Base-by-base conservation (phyloP, 257 asterid species). In the Solanum habrochaites region DNA sequence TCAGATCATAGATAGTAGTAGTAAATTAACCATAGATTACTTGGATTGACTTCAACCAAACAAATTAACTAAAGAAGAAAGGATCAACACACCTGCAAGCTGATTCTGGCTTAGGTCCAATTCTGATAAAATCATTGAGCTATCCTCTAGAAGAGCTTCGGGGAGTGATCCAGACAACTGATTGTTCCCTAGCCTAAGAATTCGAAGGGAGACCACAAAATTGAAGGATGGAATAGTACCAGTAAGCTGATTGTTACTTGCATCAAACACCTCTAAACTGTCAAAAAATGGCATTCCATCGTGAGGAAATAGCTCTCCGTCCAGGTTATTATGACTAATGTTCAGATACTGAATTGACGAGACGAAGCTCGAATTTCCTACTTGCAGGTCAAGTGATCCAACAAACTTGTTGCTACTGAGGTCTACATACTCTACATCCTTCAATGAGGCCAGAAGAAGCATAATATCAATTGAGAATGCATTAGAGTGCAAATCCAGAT, bases 271-370 rank as follows among this genome's bases (percentile, higher is more conserved):
- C 94, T 95, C 98, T 29, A 95, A 92, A 86, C 88, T 91, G 90
- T 94, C 99, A 43, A 96, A 94, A 85, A 80, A 96, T 7, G 99
- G 95, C 87, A 96, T 94, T 75, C 98, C 98, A 84, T 94, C 98
- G 15, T 93, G 98, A 83, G 97, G 92, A 89, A 95, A 96, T 8
- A 96, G 96, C 90, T 92, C 94, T 8, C 96, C 97, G 11, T 91
- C 90, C 92, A 96, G 84, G 88, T 86, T 90, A 89, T 96, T 95
- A 60, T 86, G 56, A 69, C 99, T 96, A 60, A 94, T 85, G 88
- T 96, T 96, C 87, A 96, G 78, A 89, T 92, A 90, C 69, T 23
- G 88, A 88, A 96, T 85, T 21, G 96, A 92, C 21, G 97, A 92
- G 78, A 94, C 86, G 31, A 96, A 96, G 83, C 91, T 91, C 0